Conservation (phyloP, 108 stramenopile genomes). For the Asterionellopsis glacialis region DNA sequence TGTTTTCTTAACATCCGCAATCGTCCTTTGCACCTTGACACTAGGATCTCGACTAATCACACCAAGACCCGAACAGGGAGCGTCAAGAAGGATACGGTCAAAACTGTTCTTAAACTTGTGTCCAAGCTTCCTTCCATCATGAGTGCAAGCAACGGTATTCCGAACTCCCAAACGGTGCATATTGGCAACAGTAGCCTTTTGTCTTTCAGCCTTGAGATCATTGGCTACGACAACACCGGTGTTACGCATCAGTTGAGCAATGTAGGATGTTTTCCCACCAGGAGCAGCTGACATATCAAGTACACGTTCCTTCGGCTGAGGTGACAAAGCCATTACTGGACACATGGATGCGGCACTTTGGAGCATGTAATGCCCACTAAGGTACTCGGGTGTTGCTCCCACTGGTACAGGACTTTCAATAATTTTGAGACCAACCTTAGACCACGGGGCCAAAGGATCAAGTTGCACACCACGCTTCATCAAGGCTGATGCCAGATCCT, state of each 20-base stretch:
- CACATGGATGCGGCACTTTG: constrained; percentile 98
- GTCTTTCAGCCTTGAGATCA: constrained; percentile 90
- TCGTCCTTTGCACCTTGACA: constrained; percentile 94
- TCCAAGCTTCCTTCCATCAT: constrained; percentile 93
- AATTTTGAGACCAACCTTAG: constrained; percentile 97
- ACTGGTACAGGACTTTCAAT: constrained; percentile 96
- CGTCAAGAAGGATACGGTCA: constrained; percentile 96
- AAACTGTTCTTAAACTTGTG: constrained; percentile 81
- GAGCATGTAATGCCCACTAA: constrained; percentile 98
- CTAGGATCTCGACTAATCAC: constrained; percentile 97
- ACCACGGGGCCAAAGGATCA: constrained; percentile 96
- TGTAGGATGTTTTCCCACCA: constrained; percentile 97
- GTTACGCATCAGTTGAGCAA: constrained; percentile 98
- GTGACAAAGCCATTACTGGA: constrained; percentile 93
- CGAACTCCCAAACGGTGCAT: constrained; percentile 95
- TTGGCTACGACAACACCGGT: constrained; percentile 94
- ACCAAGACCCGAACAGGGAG: constrained; percentile 97
- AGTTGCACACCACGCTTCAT: constrained; percentile 96
- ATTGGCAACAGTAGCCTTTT: constrained; percentile 97
- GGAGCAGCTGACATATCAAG: constrained; percentile 98
- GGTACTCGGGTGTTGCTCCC: constrained; percentile 99
- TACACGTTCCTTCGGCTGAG: constrained; percentile 92
- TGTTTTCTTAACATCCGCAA: constrained; percentile 85
- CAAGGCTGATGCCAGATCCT: constrained; percentile 94
- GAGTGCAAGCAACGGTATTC: constrained; percentile 88